Evolutionary conservation across 106 monocot species (phyloP), one percentile per base, ranked within the genome.

Genomic region (Cymbidium sinense): DNA sequence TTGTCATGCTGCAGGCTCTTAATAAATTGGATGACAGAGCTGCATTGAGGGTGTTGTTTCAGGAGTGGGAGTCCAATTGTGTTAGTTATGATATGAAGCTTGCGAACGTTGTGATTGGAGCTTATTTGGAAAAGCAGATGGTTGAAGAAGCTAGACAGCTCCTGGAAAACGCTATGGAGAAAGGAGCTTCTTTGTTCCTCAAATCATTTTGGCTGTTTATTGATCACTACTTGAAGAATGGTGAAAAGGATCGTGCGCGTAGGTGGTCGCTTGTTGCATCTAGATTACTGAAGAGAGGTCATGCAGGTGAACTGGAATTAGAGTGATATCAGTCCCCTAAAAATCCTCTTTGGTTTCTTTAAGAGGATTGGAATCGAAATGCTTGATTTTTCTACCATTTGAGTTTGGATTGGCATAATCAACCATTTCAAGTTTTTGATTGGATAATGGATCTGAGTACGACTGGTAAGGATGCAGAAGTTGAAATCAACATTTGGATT

Each of bases 111-210:
- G 58, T 90, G 74, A 82, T 89, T 18, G 78, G 69, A 30, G 86
- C 83, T 44, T 86, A 84, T 52, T 75, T 89, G n/a, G 79, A 76
- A 34, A 82, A 73, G 58, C 80, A 75, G 21, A 86, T 89, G 86
- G 18, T 82, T 3, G 55, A 80, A 43, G 84, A 89, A 82, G 86
- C 89, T 29, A 34, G 78, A 73, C 29, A 28, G 7, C 75, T 88
- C 25, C 75, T 67, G 67, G 69, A 75, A 7, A 67, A 64, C 17
- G 55, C 75, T 4, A 43, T 7, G 23, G 70, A 35, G 54, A 37
- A 72, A 47, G 52, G 41, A 33, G 50, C 11, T 9, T 29, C 19
- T 0, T 47, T 41, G 12, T 77, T 81, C 18, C 76, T 78, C 36
- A 36, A 78, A 64, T 81, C 75, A 11, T 78, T 39, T 23, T 83